These are phyloP conservation scores for Candida silvicultrix DNA, from an alignment of 805 yeast genomes.

Conservation along the genomic window DNA sequence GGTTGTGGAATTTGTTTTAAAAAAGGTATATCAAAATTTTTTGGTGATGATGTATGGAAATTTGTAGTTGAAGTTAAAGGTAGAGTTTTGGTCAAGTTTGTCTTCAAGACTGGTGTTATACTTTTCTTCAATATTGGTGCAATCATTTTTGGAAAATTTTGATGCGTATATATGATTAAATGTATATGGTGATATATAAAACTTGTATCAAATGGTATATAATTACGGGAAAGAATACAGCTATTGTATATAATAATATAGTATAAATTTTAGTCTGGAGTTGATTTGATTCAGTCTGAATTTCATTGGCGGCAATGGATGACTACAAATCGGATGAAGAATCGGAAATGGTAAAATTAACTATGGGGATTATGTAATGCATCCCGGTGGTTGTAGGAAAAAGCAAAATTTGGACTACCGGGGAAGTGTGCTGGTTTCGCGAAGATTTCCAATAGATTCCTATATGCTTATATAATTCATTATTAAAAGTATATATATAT, in stretches of 20 bases:
- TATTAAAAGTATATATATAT: no score
- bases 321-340: background rate
- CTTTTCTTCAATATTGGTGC: background rate
- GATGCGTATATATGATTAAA: no score
- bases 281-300: background rate
- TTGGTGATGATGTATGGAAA: slow-evolving; percentile 21
- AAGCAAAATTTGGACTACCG: background rate
- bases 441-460: no score
- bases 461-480: no score
- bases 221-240: no score
- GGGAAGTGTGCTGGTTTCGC: no score
- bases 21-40: slow-evolving; percentile 37
- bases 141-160: background rate
- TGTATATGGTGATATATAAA: background rate
- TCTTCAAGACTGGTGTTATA: background rate
- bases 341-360: background rate
- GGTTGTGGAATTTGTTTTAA: slow-evolving; percentile 68
- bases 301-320: background rate
- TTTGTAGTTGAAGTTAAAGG: background rate
- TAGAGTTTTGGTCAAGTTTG: background rate
- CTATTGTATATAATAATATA: no score
- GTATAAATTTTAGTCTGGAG: background rate
- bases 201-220: no score
- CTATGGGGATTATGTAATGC: no score
- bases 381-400: background rate